phyloP scores from a whole-genome alignment of 805 yeast genomes.

The Starmerella apicola region DNA sequence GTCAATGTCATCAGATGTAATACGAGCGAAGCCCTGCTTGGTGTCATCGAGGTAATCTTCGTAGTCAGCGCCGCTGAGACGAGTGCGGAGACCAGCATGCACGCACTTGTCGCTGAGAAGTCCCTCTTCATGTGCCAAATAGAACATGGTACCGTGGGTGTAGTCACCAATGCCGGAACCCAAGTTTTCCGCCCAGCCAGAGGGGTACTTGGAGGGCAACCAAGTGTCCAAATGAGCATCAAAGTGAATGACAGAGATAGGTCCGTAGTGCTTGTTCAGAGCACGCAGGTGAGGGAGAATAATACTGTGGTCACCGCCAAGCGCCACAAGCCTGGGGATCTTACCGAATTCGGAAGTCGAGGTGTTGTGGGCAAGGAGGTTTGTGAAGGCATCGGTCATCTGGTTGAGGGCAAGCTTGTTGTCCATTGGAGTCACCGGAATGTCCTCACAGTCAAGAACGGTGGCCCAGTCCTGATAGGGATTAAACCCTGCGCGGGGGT shows the following conservation, averaged over 20 bases:
- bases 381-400: conserved; percentile 46
- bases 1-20: conserved; percentile 65
- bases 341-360: conserved; percentile 16
- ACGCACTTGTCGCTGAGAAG: conserved; percentile 45
- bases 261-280: conserved; percentile 47
- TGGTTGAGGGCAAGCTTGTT: conserved; percentile 51
- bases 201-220: conserved; percentile 65
- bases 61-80: conserved; percentile 48
- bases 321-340: conserved; percentile 53
- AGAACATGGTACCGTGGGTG: conserved; percentile 78
- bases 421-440: conserved; percentile 58
- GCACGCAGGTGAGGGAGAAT: conserved; percentile 62
- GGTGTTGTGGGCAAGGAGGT: conserved; percentile 33
- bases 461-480: conserved; percentile 46
- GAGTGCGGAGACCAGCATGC: conserved; percentile 68
- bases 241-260: conserved; percentile 62
- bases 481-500: conserved; percentile 48
- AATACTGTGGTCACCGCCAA: conserved; percentile 79
- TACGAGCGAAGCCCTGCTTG: conserved; percentile 54
- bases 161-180: conserved; percentile 45
- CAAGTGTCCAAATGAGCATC: conserved; percentile 84
- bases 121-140: conserved; percentile 68
- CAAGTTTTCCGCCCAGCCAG: conserved; percentile 43
- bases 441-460: conserved; percentile 55
- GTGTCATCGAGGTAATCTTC: conserved; percentile 57